Percentiles rank a stretch among this genome's conserved stretches.
Evolutionary conservation across 306 rosid genomes (phyloP).

Genomic region (Benincasa hispida): DNA sequence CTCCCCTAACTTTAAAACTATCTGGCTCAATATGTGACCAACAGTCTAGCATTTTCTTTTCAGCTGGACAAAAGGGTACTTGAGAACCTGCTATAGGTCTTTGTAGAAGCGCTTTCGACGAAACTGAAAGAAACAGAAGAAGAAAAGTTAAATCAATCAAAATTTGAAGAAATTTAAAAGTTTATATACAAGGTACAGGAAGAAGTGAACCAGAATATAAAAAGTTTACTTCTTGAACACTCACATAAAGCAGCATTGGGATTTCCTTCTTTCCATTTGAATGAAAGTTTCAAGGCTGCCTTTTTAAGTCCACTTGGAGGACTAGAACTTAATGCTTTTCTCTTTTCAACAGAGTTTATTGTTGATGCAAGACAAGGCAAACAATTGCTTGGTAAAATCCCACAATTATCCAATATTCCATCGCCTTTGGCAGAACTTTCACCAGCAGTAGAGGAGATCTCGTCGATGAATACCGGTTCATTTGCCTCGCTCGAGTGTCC

Average conservation of each 20-base stretch:
- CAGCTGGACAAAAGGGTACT: conserved; percentile 82
- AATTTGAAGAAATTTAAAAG: not conserved
- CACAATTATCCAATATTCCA: conserved; percentile 63
- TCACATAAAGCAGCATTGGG: conserved; percentile 49
- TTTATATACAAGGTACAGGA: not conserved
- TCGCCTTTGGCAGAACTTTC: conserved; percentile 49
- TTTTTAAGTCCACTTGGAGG: conserved; percentile 70
- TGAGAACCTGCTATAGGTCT: conserved; percentile 87
- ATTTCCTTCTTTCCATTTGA: conserved; percentile 66
- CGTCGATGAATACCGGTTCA: conserved; percentile 63
- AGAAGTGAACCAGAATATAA: not conserved
- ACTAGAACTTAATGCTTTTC: conserved; percentile 66
- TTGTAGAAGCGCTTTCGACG: conserved; percentile 67
- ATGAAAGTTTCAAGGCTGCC: conserved; percentile 44
- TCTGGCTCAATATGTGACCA: conserved; percentile 85
- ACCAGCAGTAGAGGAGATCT: conserved; percentile 54
- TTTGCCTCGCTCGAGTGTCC: conserved; percentile 36
- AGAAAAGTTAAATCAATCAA: not conserved
- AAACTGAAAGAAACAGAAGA: conserved; percentile 47
- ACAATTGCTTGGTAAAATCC: conserved; percentile 76
- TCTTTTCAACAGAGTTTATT: conserved; percentile 50
- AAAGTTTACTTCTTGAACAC: conserved; percentile 11
- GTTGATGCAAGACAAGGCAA: conserved; percentile 85
- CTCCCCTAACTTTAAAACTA: conserved; percentile 73
- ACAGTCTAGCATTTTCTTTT: conserved; percentile 78